These are phyloP conservation scores for Salvia sclarea DNA, from an alignment of 305 asterid genomes.

Conservation along the genomic window DNA sequence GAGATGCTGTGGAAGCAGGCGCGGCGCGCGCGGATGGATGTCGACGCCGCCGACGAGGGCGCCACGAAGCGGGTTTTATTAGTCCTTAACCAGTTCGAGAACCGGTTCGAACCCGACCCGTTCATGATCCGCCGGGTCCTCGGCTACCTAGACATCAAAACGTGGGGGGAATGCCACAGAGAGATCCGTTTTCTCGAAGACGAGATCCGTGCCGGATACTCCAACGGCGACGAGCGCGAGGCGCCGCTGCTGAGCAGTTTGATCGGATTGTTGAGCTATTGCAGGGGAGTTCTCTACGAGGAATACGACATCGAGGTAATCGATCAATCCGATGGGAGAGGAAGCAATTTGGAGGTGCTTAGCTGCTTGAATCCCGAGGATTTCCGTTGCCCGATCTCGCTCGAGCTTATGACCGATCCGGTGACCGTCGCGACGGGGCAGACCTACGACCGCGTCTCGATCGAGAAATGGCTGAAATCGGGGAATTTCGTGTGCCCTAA, in stretches of 20 bases:
- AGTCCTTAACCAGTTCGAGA: slow-evolving; percentile 65
- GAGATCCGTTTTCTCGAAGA: slow-evolving; percentile 60
- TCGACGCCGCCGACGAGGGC: slow-evolving; percentile 51
- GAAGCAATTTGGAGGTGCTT: slow-evolving; percentile 38
- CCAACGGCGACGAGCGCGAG: slow-evolving; percentile 43
- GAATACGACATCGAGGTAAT: slow-evolving; percentile 37
- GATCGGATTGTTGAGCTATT: slow-evolving; percentile 58
- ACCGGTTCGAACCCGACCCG: slow-evolving; percentile 58
- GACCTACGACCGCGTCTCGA: slow-evolving; percentile 71
- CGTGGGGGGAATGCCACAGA: slow-evolving; percentile 60
- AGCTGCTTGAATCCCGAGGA: slow-evolving; percentile 65
- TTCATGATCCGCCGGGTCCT: slow-evolving; percentile 44
- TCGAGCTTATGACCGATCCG: slow-evolving; percentile 82
- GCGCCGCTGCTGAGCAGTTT: slow-evolving; percentile 53
- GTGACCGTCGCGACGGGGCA: slow-evolving; percentile 78
- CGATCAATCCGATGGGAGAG: slow-evolving; percentile 47
- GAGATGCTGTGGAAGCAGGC: slow-evolving; percentile 58
- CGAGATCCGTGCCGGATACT: slow-evolving; percentile 40
- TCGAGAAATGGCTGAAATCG: slow-evolving; percentile 71
- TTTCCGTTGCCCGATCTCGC: slow-evolving; percentile 78
- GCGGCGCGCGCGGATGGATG: slow-evolving; percentile 49
- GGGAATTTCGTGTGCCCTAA: slow-evolving; percentile 73
- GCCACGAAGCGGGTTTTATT: slow-evolving; percentile 49
- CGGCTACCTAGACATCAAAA: slow-evolving; percentile 45
- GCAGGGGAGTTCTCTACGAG: slow-evolving; percentile 62